These are phyloP conservation scores for Fagopyrum esculentum DNA, from an alignment of 148 eudicot species.

Conservation along the genomic window DNA sequence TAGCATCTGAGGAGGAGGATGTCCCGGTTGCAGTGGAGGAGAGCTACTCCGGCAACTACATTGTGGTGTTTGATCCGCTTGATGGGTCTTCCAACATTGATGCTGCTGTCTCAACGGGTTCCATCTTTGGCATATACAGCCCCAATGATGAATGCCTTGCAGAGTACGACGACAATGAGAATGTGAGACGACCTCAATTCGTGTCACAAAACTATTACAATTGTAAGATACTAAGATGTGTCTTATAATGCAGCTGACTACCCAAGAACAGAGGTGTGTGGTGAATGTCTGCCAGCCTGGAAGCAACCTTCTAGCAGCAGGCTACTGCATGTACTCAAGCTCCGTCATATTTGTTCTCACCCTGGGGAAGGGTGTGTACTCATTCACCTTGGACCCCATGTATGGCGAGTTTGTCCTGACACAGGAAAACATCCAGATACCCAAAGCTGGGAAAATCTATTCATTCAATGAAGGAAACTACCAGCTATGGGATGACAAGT, in stretches of 20 bases:
- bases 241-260: slow-evolving; percentile 48
- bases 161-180: slow-evolving; percentile 44
- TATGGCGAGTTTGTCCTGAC: slow-evolving; percentile 89
- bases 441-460: slow-evolving; percentile 80
- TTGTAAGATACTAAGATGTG: background rate
- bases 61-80: slow-evolving; percentile 95
- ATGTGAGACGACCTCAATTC: slow-evolving; percentile 23
- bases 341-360: slow-evolving; percentile 86
- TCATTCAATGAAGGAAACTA: slow-evolving; percentile 95
- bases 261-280: slow-evolving; percentile 50
- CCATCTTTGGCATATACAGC: slow-evolving; percentile 95
- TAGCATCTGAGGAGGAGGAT: slow-evolving; percentile 99
- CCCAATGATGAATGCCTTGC: slow-evolving; percentile 94
- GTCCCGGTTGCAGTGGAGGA: slow-evolving; percentile 98
- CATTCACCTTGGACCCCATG: slow-evolving; percentile 94
- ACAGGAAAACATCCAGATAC: slow-evolving; percentile 72
- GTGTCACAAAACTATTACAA: background rate
- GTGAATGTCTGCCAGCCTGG: slow-evolving; percentile 96
- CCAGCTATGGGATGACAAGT: slow-evolving; percentile 90
- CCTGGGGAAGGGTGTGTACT: slow-evolving; percentile 71
- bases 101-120: slow-evolving; percentile 97
- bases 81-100: slow-evolving; percentile 99
- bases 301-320: slow-evolving; percentile 85
- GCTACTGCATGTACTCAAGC: slow-evolving; percentile 99
- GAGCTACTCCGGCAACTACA: slow-evolving; percentile 97